Evolutionary conservation across 805 yeast species (phyloP).

Genomic region (Saturnispora kantuleensis): DNA sequence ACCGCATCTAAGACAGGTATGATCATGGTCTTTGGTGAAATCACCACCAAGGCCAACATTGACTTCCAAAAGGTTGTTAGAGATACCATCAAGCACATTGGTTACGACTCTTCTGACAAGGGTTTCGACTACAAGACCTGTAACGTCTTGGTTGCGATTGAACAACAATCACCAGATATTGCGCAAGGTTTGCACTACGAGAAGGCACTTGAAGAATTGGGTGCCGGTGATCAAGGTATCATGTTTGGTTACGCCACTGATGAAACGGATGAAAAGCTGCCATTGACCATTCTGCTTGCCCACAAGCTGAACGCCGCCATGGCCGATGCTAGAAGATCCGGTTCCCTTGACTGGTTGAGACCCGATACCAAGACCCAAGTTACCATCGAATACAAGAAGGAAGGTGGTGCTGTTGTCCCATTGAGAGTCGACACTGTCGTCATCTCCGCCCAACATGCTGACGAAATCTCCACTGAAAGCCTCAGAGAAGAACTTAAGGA

Average conservation of each 20-base stretch:
- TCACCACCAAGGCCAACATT: slow-evolving; percentile 89
- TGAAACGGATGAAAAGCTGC: slow-evolving; percentile 95
- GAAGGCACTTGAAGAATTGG: slow-evolving; percentile 89
- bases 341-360: slow-evolving; percentile 92
- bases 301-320: slow-evolving; percentile 95
- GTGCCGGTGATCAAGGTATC: slow-evolving; percentile 99
- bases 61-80: slow-evolving; percentile 97
- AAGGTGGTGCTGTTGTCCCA: slow-evolving; percentile 92
- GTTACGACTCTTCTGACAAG: slow-evolving; percentile 91
- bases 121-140: slow-evolving; percentile 99
- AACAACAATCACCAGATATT: slow-evolving; percentile 98
- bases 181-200: slow-evolving; percentile 99
- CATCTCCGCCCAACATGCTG: slow-evolving; percentile 97
- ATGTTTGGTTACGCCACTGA: slow-evolving; percentile 99
- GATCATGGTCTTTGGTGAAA: slow-evolving; percentile 99
- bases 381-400: slow-evolving; percentile 91
- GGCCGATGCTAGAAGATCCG: slow-evolving; percentile 96
- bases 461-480: slow-evolving; percentile 87
- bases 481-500: slow-evolving; percentile 68
- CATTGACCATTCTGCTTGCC: slow-evolving; percentile 86
- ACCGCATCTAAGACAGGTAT: slow-evolving; percentile 98
- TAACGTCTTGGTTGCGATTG: slow-evolving; percentile 97
- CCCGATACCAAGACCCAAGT: slow-evolving; percentile 99
- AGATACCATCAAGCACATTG: slow-evolving; percentile 97
- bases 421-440: slow-evolving; percentile 96